A percentile compares a stretch with the other conserved stretches of the same genome.
Evolutionary conservation across 345 rosid species (phyloP).

Genomic region (Lumnitzera racemosa): DNA sequence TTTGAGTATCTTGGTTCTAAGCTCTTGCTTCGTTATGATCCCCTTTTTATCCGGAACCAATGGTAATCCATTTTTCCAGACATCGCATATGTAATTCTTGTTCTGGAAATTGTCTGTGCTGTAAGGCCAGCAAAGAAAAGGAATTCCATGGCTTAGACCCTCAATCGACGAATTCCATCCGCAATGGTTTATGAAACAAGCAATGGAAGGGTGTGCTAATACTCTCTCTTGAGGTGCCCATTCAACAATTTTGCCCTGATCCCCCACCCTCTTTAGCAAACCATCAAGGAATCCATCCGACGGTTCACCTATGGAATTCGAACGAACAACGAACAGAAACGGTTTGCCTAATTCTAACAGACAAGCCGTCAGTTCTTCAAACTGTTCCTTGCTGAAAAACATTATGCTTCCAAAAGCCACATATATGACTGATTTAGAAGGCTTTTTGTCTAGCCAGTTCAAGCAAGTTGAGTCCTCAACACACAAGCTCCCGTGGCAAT

Average conservation of each 20-base stretch:
- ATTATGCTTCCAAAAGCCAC: conserved; percentile 36
- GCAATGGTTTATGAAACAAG: conserved; percentile 27
- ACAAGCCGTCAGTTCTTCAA: conserved; percentile 25
- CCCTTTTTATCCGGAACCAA: conserved; percentile 13
- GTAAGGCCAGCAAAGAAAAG: conserved; percentile 33
- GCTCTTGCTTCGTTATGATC: conserved; percentile 18
- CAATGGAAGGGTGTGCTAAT: conserved; percentile 19
- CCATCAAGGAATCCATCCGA: conserved; percentile 4
- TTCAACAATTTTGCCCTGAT: conserved; percentile 7
- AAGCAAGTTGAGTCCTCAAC: conserved; percentile 23
- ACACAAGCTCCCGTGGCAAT: conserved; percentile 14
- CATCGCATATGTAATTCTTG: conserved; percentile 16
- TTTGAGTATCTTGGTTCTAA: conserved; percentile 8
- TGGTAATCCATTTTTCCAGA: background rate
- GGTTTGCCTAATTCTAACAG: conserved; percentile 18
- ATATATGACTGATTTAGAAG: conserved; percentile 29
- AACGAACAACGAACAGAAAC: conserved; percentile 28
- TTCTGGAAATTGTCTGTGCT: conserved; percentile 19
- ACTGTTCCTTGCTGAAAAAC: conserved; percentile 16
- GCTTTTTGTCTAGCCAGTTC: conserved; percentile 36
- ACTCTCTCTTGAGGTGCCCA: conserved; percentile 25
- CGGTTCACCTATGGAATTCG: conserved; percentile 2
- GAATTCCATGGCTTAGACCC: conserved; percentile 22
- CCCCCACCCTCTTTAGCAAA: conserved; percentile 9
- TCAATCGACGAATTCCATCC: conserved; percentile 27